Base-by-base conservation (phyloP, 371 early-diverging fungal species). In the Saksenaea vasiformis region DNA sequence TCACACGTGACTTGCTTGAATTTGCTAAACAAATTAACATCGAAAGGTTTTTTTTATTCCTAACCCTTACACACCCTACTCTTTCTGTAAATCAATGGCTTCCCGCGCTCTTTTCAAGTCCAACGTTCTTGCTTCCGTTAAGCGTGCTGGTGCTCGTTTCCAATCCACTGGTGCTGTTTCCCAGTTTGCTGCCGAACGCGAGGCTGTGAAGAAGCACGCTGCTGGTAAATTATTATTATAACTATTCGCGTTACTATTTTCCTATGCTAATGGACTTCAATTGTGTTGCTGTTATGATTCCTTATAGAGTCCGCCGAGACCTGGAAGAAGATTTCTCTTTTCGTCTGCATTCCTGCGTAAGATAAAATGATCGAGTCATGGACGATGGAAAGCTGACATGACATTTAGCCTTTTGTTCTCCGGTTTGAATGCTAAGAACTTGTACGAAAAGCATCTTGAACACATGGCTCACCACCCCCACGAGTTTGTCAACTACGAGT, bases 241-340 rank as follows among this genome's bases (percentile, higher is more conserved):
- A 31, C 24, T 36, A 19, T 17, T 58, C 39, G 17, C 9, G 9
- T 39, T 39, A 5, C 11, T 14, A 14, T 39, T 39, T 39, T 11
- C 13, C 39, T 39, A 39, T 11, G 15, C 27, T 34, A 60, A 34
- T 13, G 22, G 15, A 15, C 24, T 41, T 31, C 28, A 28, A 19
- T 24, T 17, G 9, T 56, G 10, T 44, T 60, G 36, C 17, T 17
- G 34, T 56, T 60, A 22, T 14, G 53, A 34, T 61, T 22, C 9
- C 37, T 39, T 28, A 26, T 60, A 80, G 80, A 72, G 8, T 71
- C 81, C 65, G 81, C 81, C 62, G 70, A 56, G 13, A 81, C 79
- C 56, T 81, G 82, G 82, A 78, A 78, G 72, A 81, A 81, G 72
- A 79, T 81, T 58, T 74, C 77, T 59, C 65, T 78, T 64, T 81